Conservation (phyloP, 441 rosid genomes). For the Brassica balearica region DNA sequence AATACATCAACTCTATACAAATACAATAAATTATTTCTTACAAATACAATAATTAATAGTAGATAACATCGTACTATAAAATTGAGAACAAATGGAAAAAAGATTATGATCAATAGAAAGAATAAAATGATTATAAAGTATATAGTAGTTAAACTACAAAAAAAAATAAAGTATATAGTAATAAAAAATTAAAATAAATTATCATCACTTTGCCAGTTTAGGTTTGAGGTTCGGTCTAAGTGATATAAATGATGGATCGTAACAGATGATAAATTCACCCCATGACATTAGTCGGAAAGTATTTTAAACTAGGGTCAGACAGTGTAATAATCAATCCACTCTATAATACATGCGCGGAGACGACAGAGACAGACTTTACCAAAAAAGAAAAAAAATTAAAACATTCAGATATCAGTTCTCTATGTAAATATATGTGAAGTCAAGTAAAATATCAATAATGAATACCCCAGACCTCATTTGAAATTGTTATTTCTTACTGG, state of each 20-base stretch:
- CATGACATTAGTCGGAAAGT: too few relatives aligned
- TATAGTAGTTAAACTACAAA: neutral
- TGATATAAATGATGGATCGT: too few relatives aligned
- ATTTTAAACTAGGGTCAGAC: too few relatives aligned
- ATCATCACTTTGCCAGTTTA: too few relatives aligned
- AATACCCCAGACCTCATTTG: neutral
- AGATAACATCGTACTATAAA: conserved; percentile 8
- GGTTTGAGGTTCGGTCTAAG: too few relatives aligned
- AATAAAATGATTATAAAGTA: neutral
- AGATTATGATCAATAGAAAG: conserved; percentile 1
- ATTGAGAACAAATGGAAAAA: neutral
- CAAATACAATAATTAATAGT: conserved; percentile 8
- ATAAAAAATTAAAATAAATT: neutral
- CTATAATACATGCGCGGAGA: too few relatives aligned
- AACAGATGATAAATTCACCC: too few relatives aligned
- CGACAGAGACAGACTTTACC: too few relatives aligned
- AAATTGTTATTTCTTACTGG: neutral
- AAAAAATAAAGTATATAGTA: neutral
- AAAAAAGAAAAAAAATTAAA: neutral
- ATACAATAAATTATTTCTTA: neutral
- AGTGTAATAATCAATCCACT: too few relatives aligned
- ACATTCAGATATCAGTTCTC: neutral
- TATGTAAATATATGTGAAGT: neutral
- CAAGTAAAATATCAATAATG: neutral
- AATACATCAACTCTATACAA: neutral